A percentile compares a stretch with the other conserved stretches of the same genome.
phyloP scores from a whole-genome alignment of 495 filamentous ascomycete genomes.

The Evernia prunastri region DNA sequence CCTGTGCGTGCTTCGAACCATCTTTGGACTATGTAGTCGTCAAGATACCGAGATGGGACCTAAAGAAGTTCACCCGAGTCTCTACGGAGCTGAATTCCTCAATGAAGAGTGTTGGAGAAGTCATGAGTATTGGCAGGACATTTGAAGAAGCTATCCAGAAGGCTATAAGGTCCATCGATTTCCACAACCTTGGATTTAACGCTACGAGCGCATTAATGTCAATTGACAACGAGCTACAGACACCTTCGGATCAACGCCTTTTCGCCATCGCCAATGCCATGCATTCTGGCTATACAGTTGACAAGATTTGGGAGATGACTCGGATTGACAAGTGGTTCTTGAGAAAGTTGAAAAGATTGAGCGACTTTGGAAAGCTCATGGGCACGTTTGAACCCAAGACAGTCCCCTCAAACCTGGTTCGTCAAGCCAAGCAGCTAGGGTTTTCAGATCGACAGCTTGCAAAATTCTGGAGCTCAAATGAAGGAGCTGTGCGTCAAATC shows the following conservation, averaged over 20 bases:
- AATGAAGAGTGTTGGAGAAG: constrained; percentile 99
- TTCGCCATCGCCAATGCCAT: constrained; percentile 98
- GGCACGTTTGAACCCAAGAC: constrained; percentile 56
- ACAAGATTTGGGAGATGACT: constrained; percentile 97
- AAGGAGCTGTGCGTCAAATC: constrained; percentile 75
- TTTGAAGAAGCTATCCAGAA: constrained; percentile 99
- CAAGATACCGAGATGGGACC: constrained; percentile 97
- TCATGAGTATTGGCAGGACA: constrained; percentile 94
- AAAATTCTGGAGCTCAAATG: constrained; percentile 88
- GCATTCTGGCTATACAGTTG: constrained; percentile 84
- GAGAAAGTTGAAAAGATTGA: constrained; percentile 79
- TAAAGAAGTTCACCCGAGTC: constrained; percentile 97
- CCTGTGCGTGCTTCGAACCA: constrained; percentile 97
- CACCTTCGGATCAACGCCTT: constrained; percentile 92
- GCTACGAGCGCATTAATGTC: constrained; percentile 90
- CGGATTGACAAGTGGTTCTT: constrained; percentile 87
- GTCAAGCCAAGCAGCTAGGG: constrained; percentile 83
- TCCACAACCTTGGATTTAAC: constrained; percentile 87
- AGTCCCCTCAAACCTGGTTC: constrained; percentile 58
- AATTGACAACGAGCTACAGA: constrained; percentile 92
- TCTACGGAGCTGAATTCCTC: constrained; percentile 92
- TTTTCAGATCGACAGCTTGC: constrained; percentile 92
- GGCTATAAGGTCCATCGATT: constrained; percentile 90
- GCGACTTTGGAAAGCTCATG: constrained; percentile 78
- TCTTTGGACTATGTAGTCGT: constrained; percentile 98